Evolutionary conservation across 352 stramenopile species (phyloP), one percentile per base, ranked within the genome.

Genomic region (Phytophthora sojae): DNA sequence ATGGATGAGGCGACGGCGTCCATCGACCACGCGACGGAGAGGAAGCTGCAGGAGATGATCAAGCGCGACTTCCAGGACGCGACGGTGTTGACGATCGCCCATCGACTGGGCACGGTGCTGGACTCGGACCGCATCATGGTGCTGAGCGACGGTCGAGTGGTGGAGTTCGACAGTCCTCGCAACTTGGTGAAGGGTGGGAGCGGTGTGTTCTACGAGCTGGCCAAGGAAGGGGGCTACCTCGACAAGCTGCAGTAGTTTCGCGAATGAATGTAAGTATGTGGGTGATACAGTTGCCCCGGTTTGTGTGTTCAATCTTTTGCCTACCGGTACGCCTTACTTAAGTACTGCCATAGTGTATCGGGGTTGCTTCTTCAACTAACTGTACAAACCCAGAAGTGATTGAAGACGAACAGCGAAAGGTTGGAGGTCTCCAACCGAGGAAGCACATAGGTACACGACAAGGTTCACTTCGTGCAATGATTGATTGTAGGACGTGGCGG

Each of bases 51-150:
- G 69, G 25, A 53, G 37, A 67, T 67, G 37, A 67, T 67, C 57
- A 60, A 54, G 44, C 51, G 35, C 42, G 91, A 97, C 42, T 98
- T 98, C 75, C 50, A 57, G 7, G 79, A 91, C 37, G 83, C 85
- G 14, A 99, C 95, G n/a, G 82, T 97, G 17, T 69, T 99, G 8
- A 98, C 95, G 2, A 98, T 99, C 66, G 95, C 96, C 5, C 95
- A 98, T 73, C 75, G 95, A n/a, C 73, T 98, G 12, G 87, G 95
- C 19, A 61, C 56, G 56, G 56, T 61, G 56, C 37, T 61, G 56
- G 56, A 53, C 56, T 61, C 56, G 56, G 55, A 98, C 59, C 76
- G 81, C 21, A 79, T 98, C 15, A 64, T 98, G 26, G 92, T 98
- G 29, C 64, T 98, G 65, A 86, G 95, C 63, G 77, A 95, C 69